Base-by-base conservation (phyloP, 495 filamentous ascomycete genomes). In the Penicillium argentinense region DNA sequence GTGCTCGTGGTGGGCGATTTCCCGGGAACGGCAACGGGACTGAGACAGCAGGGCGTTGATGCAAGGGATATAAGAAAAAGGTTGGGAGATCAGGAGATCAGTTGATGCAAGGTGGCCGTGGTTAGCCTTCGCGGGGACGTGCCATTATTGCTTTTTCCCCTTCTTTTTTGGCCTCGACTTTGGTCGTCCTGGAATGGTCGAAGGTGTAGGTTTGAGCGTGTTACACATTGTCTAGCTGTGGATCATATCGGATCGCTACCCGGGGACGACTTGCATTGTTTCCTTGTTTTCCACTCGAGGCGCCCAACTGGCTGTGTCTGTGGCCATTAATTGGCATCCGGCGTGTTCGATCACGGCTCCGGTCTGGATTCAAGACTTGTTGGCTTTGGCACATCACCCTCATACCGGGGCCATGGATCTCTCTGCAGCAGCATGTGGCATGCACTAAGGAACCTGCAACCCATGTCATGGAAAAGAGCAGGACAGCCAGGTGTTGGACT, bases 21-120 rank as follows among this genome's bases (percentile, higher is more conserved):
- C 47, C 29, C 41, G 17, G 48, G 28, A 51, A 47, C 24, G 36
- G 21, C 30, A 50, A 14, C 19, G 30, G 34, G 19, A 18, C 32
- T 21, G 44, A 49, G 25, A 50, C 32, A 38, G 38, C 19, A 52
- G 49, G 43, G 48, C 40, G 53, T 46, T 59, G 19, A 51, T 45
- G 59, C 45, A 60, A 60, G 56, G 56, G 56, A 34, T 49, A 32
- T 22, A 39, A 18, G 24, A 34, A 33, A 34, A 45, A 36, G 38
- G 32, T 47, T 42, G 44, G 37, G 13, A 25, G 46, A 55, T 55
- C 52, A 56, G 53, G 28, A 33, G 48, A 56, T 57, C 54, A 57
- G 54, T 42, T 29, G 41, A 51, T 41, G 49, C 37, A 52, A 52
- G 49, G 49, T 33, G 22, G 9, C 12, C 3, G 9, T 3, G 16